Percentiles rank a stretch among this genome's conserved stretches.
Evolutionary conservation across 345 rosid genomes (phyloP).

Genomic region (Gossypium bickii): DNA sequence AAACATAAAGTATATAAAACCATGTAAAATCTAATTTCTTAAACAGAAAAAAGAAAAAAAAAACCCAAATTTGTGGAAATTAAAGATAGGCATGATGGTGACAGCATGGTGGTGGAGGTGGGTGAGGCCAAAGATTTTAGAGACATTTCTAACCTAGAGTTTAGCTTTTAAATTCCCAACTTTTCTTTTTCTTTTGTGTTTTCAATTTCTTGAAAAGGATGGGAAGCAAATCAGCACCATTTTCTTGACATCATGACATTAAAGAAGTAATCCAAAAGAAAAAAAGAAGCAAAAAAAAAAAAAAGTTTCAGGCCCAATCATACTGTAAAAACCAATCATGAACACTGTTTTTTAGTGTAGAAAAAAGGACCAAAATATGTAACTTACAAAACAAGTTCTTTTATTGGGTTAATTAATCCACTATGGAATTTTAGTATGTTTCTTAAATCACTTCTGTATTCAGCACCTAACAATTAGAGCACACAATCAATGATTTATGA

Average conservation of each 20-base stretch:
- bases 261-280: constrained; percentile 9
- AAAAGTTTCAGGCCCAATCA: not conserved
- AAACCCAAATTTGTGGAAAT: too few species aligned
- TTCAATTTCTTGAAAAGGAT: not conserved
- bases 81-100: too few species aligned
- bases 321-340: constrained; percentile 3
- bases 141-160: too few species aligned
- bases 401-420: constrained; percentile 3
- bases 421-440: not conserved
- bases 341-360: not conserved
- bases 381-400: constrained; percentile 15
- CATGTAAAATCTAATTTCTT: too few species aligned
- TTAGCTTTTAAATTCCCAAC: not conserved
- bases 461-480: too few species aligned
- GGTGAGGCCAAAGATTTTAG: too few species aligned
- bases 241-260: not conserved
- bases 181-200: not conserved
- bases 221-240: not conserved
- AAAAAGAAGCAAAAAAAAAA: not conserved
- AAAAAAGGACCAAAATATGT: not conserved
- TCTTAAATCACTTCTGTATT: not conserved
- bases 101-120: not conserved
- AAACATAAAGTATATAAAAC: too few species aligned
- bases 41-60: too few species aligned
- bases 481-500: not conserved